Percentiles rank a stretch among this genome's conserved stretches.
Conservation (phyloP, 2,329 filamentous ascomycete genomes). For the Parafenestella ontariensis region DNA sequence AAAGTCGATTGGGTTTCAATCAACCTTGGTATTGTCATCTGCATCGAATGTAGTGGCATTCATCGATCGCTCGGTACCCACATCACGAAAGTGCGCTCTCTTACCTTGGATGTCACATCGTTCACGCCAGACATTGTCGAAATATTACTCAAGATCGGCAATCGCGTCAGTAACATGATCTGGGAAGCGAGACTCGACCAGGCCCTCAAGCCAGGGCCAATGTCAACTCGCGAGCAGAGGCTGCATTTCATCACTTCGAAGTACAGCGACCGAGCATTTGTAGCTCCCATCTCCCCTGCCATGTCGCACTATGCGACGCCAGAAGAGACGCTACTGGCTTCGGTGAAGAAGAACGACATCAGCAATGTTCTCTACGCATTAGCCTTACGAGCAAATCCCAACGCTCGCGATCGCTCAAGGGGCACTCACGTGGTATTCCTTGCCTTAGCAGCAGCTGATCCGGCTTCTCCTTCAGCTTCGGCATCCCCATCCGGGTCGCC, state of each 20-base stretch:
- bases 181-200: conserved; percentile 89
- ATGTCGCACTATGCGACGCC: conserved; percentile 78
- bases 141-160: conserved; percentile 87
- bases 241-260: conserved; percentile 95
- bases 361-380: conserved; percentile 91
- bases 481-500: conserved; percentile 54
- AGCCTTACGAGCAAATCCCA: conserved; percentile 85
- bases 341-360: conserved; percentile 95
- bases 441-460: conserved; percentile 90
- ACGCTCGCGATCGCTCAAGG: conserved; percentile 77
- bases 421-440: conserved; percentile 90
- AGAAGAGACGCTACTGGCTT: conserved; percentile 88
- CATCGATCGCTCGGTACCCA: conserved; percentile 96
- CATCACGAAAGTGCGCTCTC: conserved; percentile 94
- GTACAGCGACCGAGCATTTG: conserved; percentile 83
- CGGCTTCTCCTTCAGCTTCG: conserved; percentile 71
- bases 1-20: conserved; percentile 99
- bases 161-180: conserved; percentile 93
- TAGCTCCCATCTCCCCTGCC: conserved; percentile 78
- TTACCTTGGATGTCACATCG: conserved; percentile 93
- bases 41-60: conserved; percentile 97
- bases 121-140: conserved; percentile 98
- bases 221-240: conserved; percentile 85
- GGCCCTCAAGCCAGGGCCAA: conserved; percentile 73
- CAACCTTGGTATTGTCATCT: conserved; percentile 93